phyloP scores from a whole-genome alignment of 2,329 filamentous ascomycete species.

The Epichloe amarillans region DNA sequence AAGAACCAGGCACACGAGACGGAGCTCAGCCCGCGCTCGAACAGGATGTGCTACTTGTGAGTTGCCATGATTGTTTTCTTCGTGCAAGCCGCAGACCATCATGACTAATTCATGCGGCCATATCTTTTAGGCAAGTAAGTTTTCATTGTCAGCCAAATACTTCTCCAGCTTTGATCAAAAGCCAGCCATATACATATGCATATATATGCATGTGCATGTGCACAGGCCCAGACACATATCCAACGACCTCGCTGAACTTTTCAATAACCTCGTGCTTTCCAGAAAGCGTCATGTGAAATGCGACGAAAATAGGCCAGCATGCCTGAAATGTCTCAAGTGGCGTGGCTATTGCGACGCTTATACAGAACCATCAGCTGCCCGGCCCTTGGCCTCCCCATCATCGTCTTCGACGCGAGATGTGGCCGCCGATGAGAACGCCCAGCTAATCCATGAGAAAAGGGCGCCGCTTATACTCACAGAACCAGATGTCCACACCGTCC shows the following conservation, averaged over 20 bases:
- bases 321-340: slow-evolving; percentile 28
- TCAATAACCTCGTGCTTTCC: not conserved
- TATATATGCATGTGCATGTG: too few species aligned
- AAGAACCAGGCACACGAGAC: slow-evolving; percentile 23
- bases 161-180: too few species aligned
- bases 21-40: slow-evolving; percentile 24
- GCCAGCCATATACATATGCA: too few species aligned
- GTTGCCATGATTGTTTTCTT: slow-evolving; percentile 7
- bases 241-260: not conserved
- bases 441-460: slow-evolving; percentile 19
- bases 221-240: not conserved
- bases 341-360: slow-evolving; percentile 26
- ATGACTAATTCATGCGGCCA: not conserved
- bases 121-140: slow-evolving; percentile 20
- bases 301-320: slow-evolving; percentile 27
- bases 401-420: not conserved
- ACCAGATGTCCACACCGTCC: slow-evolving; percentile 20
- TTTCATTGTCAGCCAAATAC: not conserved
- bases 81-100: not conserved
- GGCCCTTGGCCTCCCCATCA: slow-evolving; percentile 1
- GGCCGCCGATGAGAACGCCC: slow-evolving; percentile 8
- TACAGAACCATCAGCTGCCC: slow-evolving; percentile 7
- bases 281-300: slow-evolving; percentile 30
- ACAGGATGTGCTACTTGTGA: slow-evolving; percentile 26
- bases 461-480: slow-evolving; percentile 18